These are phyloP conservation scores for Fusarium dlaminii DNA, from an alignment of 2,329 filamentous ascomycete genomes.

Conservation along the genomic window DNA sequence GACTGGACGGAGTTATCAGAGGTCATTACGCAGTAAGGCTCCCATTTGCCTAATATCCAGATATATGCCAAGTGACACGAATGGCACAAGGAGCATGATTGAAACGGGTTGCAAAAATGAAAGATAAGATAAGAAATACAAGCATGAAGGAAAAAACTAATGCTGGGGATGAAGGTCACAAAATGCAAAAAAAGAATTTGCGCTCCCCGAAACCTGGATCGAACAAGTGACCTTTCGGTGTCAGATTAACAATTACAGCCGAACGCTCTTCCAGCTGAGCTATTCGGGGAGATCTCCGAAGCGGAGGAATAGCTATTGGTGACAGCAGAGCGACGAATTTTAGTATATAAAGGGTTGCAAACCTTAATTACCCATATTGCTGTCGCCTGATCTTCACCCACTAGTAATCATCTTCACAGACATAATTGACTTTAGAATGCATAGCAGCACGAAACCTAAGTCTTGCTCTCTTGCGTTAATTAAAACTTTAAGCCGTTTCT, in stretches of 20 bases:
- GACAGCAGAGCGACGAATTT: accelerated
- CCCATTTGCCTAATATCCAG: neutral
- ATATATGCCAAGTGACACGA: neutral
- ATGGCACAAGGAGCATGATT: neutral
- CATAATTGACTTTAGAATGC: accelerated
- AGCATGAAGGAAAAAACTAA: too few species aligned
- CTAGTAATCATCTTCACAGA: accelerated
- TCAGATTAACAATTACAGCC: slow-evolving; percentile 1
- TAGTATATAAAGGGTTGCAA: accelerated
- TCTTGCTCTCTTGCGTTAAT: accelerated
- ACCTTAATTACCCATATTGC: accelerated
- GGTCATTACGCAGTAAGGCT: accelerated
- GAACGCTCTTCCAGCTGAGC: slow-evolving; percentile 1
- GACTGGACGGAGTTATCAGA: neutral
- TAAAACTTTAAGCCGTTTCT: accelerated
- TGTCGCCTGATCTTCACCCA: accelerated
- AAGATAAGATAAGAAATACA: too few species aligned
- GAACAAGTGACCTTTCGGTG: slow-evolving; percentile 7
- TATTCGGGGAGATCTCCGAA: neutral
- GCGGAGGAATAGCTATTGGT: neutral
- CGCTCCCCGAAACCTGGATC: neutral
- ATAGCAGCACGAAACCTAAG: accelerated
- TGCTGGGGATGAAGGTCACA: neutral
- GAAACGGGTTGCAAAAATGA: too few species aligned
- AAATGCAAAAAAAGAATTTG: neutral